Conservation (phyloP, 306 rosid genomes). For the Nissolia schottii region DNA sequence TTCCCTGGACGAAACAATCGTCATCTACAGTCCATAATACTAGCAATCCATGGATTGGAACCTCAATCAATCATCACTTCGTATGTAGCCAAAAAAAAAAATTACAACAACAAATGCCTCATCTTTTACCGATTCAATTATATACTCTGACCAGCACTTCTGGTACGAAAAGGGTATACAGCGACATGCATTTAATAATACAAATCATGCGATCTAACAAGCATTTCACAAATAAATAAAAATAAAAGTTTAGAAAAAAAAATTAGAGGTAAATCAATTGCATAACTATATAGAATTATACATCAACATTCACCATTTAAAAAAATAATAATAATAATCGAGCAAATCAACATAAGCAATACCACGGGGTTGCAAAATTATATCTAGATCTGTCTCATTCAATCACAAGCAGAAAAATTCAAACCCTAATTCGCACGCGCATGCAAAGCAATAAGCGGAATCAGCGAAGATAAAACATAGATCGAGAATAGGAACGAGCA, state of each 20-base stretch:
- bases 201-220: neutral
- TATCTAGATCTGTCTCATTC: neutral
- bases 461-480: neutral
- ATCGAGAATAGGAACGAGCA: neutral
- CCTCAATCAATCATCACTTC: neutral
- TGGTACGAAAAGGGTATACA: neutral
- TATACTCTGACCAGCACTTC: too few relatives aligned
- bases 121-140: neutral
- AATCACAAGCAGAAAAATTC: neutral
- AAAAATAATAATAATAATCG: neutral
- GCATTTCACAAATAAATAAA: neutral
- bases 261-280: neutral
- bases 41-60: neutral
- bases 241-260: neutral
- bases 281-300: neutral
- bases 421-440: slow-evolving; percentile 21
- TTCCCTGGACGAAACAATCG: neutral
- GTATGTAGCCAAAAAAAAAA: neutral
- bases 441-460: neutral
- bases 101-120: neutral
- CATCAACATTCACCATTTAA: neutral
- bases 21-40: neutral
- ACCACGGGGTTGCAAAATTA: neutral
- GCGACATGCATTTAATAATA: neutral
- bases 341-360: neutral